Evolutionary conservation across 495 filamentous ascomycete genomes (phyloP), one percentile per base, ranked within the genome.

Genomic region (Penicillium malachiteum): DNA sequence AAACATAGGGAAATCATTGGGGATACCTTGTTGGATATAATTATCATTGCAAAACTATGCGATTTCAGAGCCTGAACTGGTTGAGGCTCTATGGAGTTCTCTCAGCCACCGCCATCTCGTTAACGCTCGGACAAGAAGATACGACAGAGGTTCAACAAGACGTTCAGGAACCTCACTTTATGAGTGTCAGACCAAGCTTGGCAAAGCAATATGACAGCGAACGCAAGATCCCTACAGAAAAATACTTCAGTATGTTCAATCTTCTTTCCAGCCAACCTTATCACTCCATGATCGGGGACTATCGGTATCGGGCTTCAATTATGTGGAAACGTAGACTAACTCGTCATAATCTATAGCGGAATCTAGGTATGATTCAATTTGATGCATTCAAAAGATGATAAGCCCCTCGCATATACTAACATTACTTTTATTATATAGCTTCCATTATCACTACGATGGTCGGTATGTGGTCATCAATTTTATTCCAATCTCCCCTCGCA

Each of bases 371-470:
- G 81, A 71, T 52, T 32, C 33, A 26, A 17, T 41, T 21, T 33
- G 33, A 62, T 56, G 50, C 63, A 59, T 14, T 0, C 47, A 51
- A 33, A 2, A 39, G 16, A 34, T 18, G 10, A 14, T 46, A 1
- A 5, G 13, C 13, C 21, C 21, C 26, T 7, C 21, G 31, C 11
- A 48, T 41, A 50, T 46, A 48, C 50, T 57, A 51, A 55, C 49
- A 32, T 39, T 38, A 6, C 13, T 49, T 2, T 10, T 26, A 1
- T 38, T 30, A 33, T 37, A 41, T 41, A 86, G 82, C 21, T 85
- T 84, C 56, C 76, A 85, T 64, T 72, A 80, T 55, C 83, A 85
- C 63, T 85, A 84, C 63, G 84, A 87, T 69, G 81, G 79, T 58
- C 76, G 83, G 81, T 83, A 72, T 50, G 63, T 50, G 53, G 35